phyloP scores from a whole-genome alignment of 345 rosid species.

The Salix arbutifolia region DNA sequence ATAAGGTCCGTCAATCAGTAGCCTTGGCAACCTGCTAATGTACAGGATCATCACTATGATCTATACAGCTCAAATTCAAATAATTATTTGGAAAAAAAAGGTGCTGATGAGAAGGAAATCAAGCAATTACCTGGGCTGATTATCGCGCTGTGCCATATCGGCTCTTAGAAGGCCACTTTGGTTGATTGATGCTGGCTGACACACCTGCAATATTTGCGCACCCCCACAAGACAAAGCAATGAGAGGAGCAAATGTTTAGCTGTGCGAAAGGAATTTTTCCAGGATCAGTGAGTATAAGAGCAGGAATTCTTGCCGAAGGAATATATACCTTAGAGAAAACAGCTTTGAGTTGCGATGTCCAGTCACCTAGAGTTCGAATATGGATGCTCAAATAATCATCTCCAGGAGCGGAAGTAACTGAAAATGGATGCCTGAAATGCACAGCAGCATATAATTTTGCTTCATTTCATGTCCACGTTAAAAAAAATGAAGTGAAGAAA shows the following conservation, averaged over 20 bases:
- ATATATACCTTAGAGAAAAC: slow-evolving; percentile 56
- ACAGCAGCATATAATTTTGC: neutral
- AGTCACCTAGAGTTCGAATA: slow-evolving; percentile 51
- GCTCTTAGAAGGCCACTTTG: slow-evolving; percentile 62
- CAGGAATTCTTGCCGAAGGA: neutral
- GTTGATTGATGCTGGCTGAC: slow-evolving; percentile 51
- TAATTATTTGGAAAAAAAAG: neutral
- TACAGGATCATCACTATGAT: no score
- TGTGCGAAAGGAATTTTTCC: neutral
- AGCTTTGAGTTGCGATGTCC: slow-evolving; percentile 70
- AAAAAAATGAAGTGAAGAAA: neutral
- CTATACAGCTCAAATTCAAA: neutral
- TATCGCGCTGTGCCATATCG: slow-evolving; percentile 35
- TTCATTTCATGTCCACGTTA: neutral
- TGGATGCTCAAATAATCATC: slow-evolving; percentile 23
- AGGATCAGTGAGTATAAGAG: neutral
- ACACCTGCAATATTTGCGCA: slow-evolving; percentile 31
- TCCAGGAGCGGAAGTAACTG: slow-evolving; percentile 23
- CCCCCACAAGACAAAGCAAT: no score
- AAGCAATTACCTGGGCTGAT: slow-evolving; percentile 43
- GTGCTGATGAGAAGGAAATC: neutral
- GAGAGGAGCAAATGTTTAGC: neutral
- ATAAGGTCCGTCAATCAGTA: slow-evolving; percentile 71
- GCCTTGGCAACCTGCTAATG: slow-evolving; percentile 55
- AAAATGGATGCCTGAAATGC: slow-evolving; percentile 26